Conservation (phyloP, 1,139 yeast species). For the Geotrichum candidum region DNA sequence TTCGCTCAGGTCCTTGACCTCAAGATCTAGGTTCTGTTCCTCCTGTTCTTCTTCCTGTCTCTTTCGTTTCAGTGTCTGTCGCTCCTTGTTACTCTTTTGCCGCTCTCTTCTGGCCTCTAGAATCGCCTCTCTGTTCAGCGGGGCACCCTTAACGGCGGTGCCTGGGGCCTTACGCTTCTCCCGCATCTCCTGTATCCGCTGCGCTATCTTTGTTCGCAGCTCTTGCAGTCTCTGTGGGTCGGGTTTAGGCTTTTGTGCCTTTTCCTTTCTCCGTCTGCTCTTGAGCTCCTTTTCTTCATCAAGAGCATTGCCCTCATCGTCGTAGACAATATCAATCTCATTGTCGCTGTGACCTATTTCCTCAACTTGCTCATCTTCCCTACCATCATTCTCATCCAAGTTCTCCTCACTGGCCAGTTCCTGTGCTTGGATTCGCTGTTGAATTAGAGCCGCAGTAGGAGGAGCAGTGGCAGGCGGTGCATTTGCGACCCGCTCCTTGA, state of each 20-base stretch:
- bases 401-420: neutral
- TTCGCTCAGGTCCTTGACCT: slow-evolving; percentile 21
- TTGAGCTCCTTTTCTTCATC: slow-evolving; percentile 10
- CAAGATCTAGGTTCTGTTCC: slow-evolving; percentile 1
- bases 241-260: slow-evolving; percentile 42
- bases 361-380: slow-evolving; percentile 25
- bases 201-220: slow-evolving; percentile 65
- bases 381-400: neutral
- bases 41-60: slow-evolving; percentile 10
- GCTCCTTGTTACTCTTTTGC: slow-evolving; percentile 40
- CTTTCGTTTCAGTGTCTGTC: slow-evolving; percentile 28
- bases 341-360: slow-evolving; percentile 33
- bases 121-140: slow-evolving; percentile 48
- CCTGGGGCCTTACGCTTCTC: slow-evolving; percentile 93
- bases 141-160: slow-evolving; percentile 70
- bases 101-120: slow-evolving; percentile 36
- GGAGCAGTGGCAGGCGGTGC: slow-evolving; percentile 15
- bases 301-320: slow-evolving; percentile 73
- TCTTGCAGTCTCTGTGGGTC: slow-evolving; percentile 44
- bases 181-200: slow-evolving; percentile 60
- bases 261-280: neutral
- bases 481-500: slow-evolving; percentile 31
- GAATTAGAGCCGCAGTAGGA: slow-evolving; percentile 15
- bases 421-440: slow-evolving; percentile 10
- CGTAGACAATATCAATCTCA: slow-evolving; percentile 52